These are phyloP conservation scores for Apophysomyces ossiformis DNA, from an alignment of 371 early-diverging fungal species.

Conservation along the genomic window DNA sequence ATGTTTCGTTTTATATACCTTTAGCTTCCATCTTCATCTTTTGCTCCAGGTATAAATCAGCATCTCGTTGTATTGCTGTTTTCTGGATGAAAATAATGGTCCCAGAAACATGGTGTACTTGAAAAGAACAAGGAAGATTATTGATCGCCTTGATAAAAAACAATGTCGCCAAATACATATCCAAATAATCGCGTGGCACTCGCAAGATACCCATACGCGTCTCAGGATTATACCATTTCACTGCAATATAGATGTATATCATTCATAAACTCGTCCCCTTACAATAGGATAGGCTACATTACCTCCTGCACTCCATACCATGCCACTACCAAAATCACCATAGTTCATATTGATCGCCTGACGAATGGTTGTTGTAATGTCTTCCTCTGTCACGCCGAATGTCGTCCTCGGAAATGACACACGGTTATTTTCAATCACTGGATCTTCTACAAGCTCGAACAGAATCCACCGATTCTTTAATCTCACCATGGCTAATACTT, in stretches of 20 bases:
- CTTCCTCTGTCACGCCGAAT: conserved; percentile 24
- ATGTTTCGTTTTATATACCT: conserved; percentile 21
- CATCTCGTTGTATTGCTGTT: conserved; percentile 41
- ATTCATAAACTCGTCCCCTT: conserved; percentile 1
- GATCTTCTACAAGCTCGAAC: conserved; percentile 47
- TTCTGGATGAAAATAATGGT: conserved; percentile 44
- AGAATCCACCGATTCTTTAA: conserved; percentile 54
- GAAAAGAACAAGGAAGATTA: conserved; percentile 34
- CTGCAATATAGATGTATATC: conserved; percentile 15
- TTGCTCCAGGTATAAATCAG: conserved; percentile 38
- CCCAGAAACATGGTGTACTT: conserved; percentile 38
- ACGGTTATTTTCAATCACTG: conserved; percentile 30
- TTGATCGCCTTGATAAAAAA: conserved; percentile 47
- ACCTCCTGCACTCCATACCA: conserved; percentile 29
- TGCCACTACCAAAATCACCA: conserved; percentile 47
- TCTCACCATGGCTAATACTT: conserved; percentile 38
- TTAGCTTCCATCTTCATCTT: conserved; percentile 29
- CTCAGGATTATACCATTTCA: conserved; percentile 48
- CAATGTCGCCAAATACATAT: conserved; percentile 38
- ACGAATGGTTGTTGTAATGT: conserved; percentile 25
- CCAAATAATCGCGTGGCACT: conserved; percentile 40
- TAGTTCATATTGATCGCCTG: conserved; percentile 34
- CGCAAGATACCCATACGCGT: conserved; percentile 47
- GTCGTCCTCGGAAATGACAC: conserved; percentile 30
- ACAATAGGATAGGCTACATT: background rate